A percentile compares a stretch with the other conserved stretches of the same genome.
phyloP scores from a whole-genome alignment of 2,329 filamentous ascomycete species.

The Hypoxylon sp. region DNA sequence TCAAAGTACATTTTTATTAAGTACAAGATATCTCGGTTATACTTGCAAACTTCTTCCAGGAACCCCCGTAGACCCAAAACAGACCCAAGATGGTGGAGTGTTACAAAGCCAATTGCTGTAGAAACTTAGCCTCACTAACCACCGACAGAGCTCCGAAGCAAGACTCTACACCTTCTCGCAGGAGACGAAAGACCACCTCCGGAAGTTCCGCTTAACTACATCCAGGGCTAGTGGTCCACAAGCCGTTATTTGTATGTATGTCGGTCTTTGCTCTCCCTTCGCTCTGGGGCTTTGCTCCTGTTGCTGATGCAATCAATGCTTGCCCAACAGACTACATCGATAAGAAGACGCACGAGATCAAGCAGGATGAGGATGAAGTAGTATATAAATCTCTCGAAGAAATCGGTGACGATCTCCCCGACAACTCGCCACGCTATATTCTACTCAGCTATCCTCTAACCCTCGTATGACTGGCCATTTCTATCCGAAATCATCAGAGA shows the following conservation, averaged over 20 bases:
- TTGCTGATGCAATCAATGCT: conserved; percentile 26
- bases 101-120: neutral
- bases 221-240: conserved; percentile 89
- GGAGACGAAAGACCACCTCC: conserved; percentile 89
- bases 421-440: conserved; percentile 90
- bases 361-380: conserved; percentile 80
- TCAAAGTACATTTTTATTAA: neutral
- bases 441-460: conserved; percentile 93
- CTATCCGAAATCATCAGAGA: too few species aligned
- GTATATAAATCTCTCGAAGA: conserved; percentile 87
- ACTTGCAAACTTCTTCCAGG: neutral
- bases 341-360: conserved; percentile 90
- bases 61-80: neutral
- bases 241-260: conserved; percentile 89
- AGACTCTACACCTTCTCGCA: conserved; percentile 93
- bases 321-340: conserved; percentile 84
- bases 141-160: conserved; percentile 78
- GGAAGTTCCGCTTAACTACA: conserved; percentile 94
- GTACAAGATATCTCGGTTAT: neutral
- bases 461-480: conserved; percentile 69
- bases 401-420: conserved; percentile 89
- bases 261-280: neutral
- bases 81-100: conserved; percentile 33
- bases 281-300: neutral
- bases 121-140: conserved; percentile 23